phyloP scores from a whole-genome alignment of 306 rosid genomes.

The Fragaria ananassa region DNA sequence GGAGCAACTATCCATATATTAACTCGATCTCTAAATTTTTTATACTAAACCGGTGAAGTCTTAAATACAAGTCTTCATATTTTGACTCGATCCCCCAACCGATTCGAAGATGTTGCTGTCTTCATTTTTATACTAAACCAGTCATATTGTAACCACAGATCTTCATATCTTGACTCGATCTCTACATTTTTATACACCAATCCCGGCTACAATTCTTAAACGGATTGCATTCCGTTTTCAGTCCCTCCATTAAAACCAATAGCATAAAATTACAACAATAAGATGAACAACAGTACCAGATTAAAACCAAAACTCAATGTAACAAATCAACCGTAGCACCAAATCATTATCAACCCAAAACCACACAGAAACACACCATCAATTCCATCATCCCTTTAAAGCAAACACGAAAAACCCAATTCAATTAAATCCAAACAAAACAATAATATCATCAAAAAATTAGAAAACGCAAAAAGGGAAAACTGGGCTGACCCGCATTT shows the following conservation, averaged over 20 bases:
- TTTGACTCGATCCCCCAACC: too few species aligned
- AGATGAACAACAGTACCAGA: too few species aligned
- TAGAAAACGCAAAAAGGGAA: background rate
- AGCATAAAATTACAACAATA: background rate
- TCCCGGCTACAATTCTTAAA: background rate
- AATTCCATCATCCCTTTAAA: background rate
- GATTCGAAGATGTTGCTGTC: too few species aligned
- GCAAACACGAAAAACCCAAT: background rate
- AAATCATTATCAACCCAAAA: background rate
- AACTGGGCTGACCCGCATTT: constrained; percentile 27
- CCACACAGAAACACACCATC: background rate
- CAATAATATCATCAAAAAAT: background rate
- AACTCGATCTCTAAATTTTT: background rate
- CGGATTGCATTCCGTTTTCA: background rate
- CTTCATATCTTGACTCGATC: too few species aligned
- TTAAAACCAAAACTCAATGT: background rate
- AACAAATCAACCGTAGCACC: background rate
- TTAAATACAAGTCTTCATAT: too few species aligned
- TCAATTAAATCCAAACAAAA: too few species aligned
- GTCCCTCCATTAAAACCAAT: background rate
- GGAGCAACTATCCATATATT: background rate
- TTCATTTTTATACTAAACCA: too few species aligned
- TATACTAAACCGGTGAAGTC: background rate
- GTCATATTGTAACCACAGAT: too few species aligned
- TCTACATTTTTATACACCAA: background rate